Evolutionary conservation across 2,329 filamentous ascomycete species (phyloP).

Genomic region (Thermothelomyces thermophilus): DNA sequence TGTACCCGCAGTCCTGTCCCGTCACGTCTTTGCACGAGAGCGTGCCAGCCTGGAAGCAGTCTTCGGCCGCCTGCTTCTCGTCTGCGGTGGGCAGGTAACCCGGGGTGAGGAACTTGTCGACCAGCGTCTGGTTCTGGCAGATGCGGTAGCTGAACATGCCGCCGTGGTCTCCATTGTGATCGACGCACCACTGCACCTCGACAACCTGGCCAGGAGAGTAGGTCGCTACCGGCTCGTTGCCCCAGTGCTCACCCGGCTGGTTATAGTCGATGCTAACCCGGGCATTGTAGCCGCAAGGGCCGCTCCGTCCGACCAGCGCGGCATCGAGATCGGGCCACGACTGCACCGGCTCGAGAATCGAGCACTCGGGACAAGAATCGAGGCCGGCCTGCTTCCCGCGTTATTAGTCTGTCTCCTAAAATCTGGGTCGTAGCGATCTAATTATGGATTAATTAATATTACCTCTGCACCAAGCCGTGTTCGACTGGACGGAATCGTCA

Average conservation of each 20-base stretch:
- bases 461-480: conserved; percentile 40
- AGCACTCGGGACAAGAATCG: conserved; percentile 48
- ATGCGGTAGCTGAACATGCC: conserved; percentile 52
- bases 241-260: conserved; percentile 39
- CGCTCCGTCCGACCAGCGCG: conserved; percentile 41
- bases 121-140: conserved; percentile 44
- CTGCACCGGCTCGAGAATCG: conserved; percentile 46
- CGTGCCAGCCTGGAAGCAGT: conserved; percentile 43
- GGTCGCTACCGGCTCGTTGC: conserved; percentile 35
- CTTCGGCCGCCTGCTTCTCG: conserved; percentile 48
- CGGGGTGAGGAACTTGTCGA: conserved; percentile 44
- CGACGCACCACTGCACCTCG: conserved; percentile 49
- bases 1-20: conserved; percentile 44
- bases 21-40: conserved; percentile 44
- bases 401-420: no score
- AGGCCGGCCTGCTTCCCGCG: conserved; percentile 40
- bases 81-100: conserved; percentile 41
- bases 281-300: conserved; percentile 48
- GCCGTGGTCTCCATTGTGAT: conserved; percentile 50
- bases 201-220: conserved; percentile 41
- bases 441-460: no score
- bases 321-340: conserved; percentile 43
- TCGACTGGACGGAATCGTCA: conserved; percentile 38
- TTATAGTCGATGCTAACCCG: conserved; percentile 49
- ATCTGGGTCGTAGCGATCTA: no score